Evolutionary conservation across 2,329 filamentous ascomycete genomes (phyloP).

Genomic region (Trichoderma gracile): DNA sequence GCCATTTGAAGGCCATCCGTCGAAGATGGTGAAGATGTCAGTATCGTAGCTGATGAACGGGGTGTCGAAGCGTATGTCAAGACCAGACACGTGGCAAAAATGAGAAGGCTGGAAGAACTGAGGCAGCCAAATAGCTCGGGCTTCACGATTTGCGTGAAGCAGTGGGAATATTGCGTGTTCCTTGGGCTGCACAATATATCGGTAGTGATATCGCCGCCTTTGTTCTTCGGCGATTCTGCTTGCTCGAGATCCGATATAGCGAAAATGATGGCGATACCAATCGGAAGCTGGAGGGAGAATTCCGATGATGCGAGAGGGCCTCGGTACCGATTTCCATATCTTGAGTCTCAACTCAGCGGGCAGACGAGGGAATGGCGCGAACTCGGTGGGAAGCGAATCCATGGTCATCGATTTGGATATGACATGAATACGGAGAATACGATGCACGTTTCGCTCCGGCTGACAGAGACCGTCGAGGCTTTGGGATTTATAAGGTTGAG

Average conservation of each 20-base stretch:
- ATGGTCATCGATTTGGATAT: neutral
- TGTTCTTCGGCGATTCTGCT: neutral
- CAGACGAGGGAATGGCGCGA: neutral
- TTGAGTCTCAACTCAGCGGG: conserved; percentile 12
- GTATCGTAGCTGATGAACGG: conserved; percentile 19
- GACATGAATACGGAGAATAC: neutral
- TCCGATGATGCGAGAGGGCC: conserved; percentile 12
- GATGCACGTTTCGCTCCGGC: neutral
- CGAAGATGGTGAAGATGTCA: conserved; percentile 6
- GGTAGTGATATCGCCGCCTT: neutral
- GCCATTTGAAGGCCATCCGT: conserved; percentile 6
- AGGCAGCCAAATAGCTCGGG: conserved; percentile 2
- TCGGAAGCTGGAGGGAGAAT: conserved; percentile 3
- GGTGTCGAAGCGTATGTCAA: conserved; percentile 12
- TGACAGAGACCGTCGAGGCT: neutral
- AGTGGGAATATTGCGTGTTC: conserved; percentile 12
- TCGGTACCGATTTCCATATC: conserved; percentile 13
- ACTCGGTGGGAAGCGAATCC: neutral
- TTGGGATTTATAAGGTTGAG: no score
- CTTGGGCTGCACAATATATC: conserved; percentile 16
- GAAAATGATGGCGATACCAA: conserved; percentile 17
- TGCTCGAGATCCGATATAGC: conserved; percentile 5
- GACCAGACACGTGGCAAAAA: neutral
- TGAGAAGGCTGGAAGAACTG: conserved; percentile 3
- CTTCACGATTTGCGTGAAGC: conserved; percentile 10